Conservation (phyloP, 2,329 filamentous ascomycete genomes). For the Diaporthe sp. region DNA sequence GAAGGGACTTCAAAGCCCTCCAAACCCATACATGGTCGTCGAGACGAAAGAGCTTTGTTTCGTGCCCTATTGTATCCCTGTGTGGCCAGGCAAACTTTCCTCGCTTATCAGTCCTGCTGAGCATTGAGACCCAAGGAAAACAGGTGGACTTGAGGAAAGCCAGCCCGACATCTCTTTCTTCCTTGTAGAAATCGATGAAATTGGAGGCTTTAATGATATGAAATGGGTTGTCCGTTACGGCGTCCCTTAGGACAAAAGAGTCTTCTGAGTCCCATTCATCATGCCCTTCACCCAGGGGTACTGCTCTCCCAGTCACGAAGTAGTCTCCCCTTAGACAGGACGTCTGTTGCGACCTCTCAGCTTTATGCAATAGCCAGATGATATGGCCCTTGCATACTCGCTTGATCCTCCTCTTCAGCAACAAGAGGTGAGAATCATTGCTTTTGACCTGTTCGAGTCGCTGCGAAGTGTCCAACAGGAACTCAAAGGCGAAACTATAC, state of each 20-base stretch:
- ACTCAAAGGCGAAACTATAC: background rate
- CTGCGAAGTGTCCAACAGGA: background rate
- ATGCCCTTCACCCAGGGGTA: background rate
- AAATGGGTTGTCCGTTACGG: background rate
- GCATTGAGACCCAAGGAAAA: background rate
- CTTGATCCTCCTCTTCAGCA: background rate
- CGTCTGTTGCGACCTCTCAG: background rate
- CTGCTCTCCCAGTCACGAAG: background rate
- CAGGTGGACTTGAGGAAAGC: background rate
- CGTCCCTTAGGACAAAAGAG: background rate
- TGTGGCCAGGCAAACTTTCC: background rate
- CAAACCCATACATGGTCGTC: background rate
- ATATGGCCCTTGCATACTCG: background rate
- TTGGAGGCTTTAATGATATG: background rate
- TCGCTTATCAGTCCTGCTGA: background rate
- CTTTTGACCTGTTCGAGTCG: background rate
- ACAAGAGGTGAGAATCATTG: background rate
- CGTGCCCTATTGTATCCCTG: background rate
- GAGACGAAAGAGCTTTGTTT: background rate
- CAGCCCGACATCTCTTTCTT: background rate
- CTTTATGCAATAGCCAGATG: background rate
- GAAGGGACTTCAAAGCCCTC: background rate
- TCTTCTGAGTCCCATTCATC: background rate
- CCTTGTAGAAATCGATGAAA: background rate
- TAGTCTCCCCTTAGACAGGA: background rate